A percentile compares a stretch with the other conserved stretches of the same genome.
Evolutionary conservation across 805 yeast species (phyloP).

Genomic region (Candida xyloterini): DNA sequence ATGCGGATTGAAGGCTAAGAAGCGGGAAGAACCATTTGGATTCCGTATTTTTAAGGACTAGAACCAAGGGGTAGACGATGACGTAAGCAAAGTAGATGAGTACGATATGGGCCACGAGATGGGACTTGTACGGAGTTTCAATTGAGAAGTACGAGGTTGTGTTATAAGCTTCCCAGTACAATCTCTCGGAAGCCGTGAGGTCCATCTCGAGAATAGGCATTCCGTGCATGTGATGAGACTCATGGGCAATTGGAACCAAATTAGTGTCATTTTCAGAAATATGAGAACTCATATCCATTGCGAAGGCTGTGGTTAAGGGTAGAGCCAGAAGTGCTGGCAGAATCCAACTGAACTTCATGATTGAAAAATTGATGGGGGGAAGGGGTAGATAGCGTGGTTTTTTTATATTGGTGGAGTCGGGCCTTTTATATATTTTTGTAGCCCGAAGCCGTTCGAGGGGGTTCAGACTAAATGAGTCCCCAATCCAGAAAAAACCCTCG

Average conservation of each 20-base stretch:
- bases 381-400: neutral
- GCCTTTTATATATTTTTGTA: neutral
- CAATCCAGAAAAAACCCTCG: neutral
- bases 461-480: neutral
- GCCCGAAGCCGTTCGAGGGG: conserved; percentile 1
- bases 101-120: conserved; percentile 54
- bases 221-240: conserved; percentile 56
- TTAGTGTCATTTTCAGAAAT: conserved; percentile 3
- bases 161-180: conserved; percentile 76
- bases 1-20: conserved; percentile 47
- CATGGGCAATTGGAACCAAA: conserved; percentile 46
- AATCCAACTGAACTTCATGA: neutral
- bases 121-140: conserved; percentile 45
- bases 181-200: conserved; percentile 66
- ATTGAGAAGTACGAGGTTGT: conserved; percentile 71
- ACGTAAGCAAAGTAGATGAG: conserved; percentile 44
- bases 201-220: conserved; percentile 66
- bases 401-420: conserved; percentile 1
- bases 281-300: conserved; percentile 11
- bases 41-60: conserved; percentile 60
- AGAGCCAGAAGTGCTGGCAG: neutral
- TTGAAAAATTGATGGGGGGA: neutral
- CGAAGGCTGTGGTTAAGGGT: conserved; percentile 1
- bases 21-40: conserved; percentile 58
- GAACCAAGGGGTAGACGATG: conserved; percentile 62